Evolutionary conservation across 1,284 basidiomycete genomes (phyloP), one percentile per base, ranked within the genome.

Genomic region (Sparassis latifolia): DNA sequence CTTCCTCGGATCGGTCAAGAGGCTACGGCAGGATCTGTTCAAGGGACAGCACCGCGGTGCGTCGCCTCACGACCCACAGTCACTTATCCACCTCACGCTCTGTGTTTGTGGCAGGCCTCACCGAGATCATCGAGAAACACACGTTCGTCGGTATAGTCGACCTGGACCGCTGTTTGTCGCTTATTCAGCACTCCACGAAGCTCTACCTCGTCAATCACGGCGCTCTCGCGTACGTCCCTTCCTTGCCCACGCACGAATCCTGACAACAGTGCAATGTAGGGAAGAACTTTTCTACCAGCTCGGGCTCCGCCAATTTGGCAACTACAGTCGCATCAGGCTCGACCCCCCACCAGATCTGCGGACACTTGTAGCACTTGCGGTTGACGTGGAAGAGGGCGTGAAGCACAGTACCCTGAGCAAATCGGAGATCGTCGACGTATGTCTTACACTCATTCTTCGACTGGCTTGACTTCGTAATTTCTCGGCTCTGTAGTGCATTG

Each of bases 261-360:
- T 35, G 5, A 42, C 29, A 32, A n/a, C 4, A 33, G 30, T 32
- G 46, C 53, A 33, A n/a, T 47, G 3, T 57, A 96, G 92, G 0
- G 92, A 97, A 60, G 94, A 97, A 59, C 78, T 97, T 42, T 97
- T 98, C 62, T 99, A 97, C 66, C 97, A 99, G 64, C 79, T 99
- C 1, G 90, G 84, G 2, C 69, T 99, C 43, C 77, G 92, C 20
- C 96, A 99, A 65, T 99, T 99, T 62, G 93, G 95, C 0, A 82
- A 88, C 54, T 80, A 90, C 53, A 77, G 79, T 47, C 77, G 82
- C 6, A 68, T 98, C 44, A 82, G 82, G 49, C 75, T 99, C 3
- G 84, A 95, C 40, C 96, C 97, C 0, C 73, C 94, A 1, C 92
- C 92, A 0, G 70, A 78, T 0, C 62, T 99, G 3, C 75, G 75